Evolutionary conservation across 129 eudicot species (phyloP).

Genomic region (Silybum marianum): DNA sequence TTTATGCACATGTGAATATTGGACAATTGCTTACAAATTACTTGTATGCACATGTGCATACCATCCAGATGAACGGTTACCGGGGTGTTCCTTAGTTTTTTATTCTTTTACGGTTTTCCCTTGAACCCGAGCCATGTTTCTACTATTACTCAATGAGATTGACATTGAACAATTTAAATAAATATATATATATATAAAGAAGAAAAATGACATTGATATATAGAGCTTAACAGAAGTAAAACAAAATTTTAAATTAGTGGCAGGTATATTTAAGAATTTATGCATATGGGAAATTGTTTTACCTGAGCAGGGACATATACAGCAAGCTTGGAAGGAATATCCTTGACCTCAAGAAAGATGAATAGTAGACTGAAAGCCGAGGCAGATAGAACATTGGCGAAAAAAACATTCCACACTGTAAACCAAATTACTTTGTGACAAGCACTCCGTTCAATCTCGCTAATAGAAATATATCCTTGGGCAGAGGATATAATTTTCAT

Average conservation of each 20-base stretch:
- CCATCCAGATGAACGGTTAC: too few species aligned
- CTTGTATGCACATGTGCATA: too few species aligned
- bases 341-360: slow-evolving; percentile 44
- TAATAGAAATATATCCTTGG: slow-evolving; percentile 54
- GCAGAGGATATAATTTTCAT: slow-evolving; percentile 61
- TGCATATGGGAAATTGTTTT: not conserved
- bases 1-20: too few species aligned
- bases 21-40: too few species aligned
- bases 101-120: too few species aligned
- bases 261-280: not conserved
- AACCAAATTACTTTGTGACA: slow-evolving; percentile 62
- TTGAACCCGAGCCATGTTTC: not conserved
- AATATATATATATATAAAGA: too few species aligned
- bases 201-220: not conserved
- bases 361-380: slow-evolving; percentile 45
- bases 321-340: slow-evolving; percentile 56
- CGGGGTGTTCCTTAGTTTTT: too few species aligned
- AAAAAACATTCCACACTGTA: slow-evolving; percentile 61
- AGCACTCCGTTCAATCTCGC: slow-evolving; percentile 69
- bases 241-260: not conserved
- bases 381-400: slow-evolving; percentile 64
- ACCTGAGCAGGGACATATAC: slow-evolving; percentile 72
- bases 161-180: not conserved
- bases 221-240: not conserved
- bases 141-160: not conserved